These are phyloP conservation scores for Clathrospora elynae DNA, from an alignment of 2,329 filamentous ascomycete species.

Conservation along the genomic window DNA sequence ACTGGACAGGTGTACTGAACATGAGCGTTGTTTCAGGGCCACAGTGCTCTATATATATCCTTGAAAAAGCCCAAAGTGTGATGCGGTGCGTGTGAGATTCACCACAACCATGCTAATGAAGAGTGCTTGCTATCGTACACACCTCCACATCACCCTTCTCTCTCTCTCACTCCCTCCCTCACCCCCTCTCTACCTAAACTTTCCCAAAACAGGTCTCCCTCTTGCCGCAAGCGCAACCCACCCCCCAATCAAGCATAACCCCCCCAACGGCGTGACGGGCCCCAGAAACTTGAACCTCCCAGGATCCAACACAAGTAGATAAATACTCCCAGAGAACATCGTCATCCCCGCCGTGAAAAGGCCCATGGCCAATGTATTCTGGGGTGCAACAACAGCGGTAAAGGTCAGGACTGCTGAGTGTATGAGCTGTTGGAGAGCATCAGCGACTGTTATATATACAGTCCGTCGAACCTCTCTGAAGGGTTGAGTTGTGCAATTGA, in stretches of 20 bases:
- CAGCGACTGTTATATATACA: no score
- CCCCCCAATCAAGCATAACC: conserved; percentile 67
- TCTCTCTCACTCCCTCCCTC: no score
- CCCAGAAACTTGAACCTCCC: conserved; percentile 64
- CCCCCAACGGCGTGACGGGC: conserved; percentile 69
- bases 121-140: no score
- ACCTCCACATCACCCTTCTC: no score
- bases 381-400: conserved; percentile 57
- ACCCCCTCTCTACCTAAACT: conserved; percentile 6
- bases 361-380: conserved; percentile 61
- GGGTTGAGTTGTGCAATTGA: no score
- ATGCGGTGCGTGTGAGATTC: no score
- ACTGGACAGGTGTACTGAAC: no score
- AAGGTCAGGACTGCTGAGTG: conserved; percentile 67
- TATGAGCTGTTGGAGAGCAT: conserved; percentile 60
- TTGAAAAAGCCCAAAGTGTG: no score
- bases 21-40: no score
- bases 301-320: conserved; percentile 67
- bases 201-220: conserved; percentile 29
- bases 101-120: no score
- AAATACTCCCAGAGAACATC: conserved; percentile 70
- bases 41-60: no score
- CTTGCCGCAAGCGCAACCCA: conserved; percentile 60
- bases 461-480: no score
- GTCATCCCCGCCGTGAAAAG: conserved; percentile 70